Base-by-base conservation (phyloP, 331 rosid species). In the Prunus yedoensis region DNA sequence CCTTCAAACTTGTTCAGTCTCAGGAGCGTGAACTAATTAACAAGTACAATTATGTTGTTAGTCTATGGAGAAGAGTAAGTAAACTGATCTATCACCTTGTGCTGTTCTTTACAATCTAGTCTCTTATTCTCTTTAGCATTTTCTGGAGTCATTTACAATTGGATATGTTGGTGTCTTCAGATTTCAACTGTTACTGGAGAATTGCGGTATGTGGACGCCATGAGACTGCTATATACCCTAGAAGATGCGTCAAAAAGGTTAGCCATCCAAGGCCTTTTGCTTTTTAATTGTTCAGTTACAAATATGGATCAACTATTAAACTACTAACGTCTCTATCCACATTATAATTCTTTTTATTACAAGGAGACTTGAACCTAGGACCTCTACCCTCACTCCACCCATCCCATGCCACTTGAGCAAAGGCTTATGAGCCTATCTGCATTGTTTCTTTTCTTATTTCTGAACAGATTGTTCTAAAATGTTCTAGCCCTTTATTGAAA, bases 51-150 rank as follows among this genome's bases (percentile, higher is more conserved):
- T 85, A 89, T 83, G 93, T 90, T 47, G 91, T 92, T 65, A 86
- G 99, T 85, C 84, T 89, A 64, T 94, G 99, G 99, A 91, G 83
- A 90, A 89, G 95, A 85, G 98, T 93, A 80, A 86, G 90, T 84
- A 60, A 35, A 66, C 25, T 81, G 41, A 67, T 57, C 74, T 20
- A 30, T 71, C 70, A 21, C 51, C 66, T 76, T 82, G 28, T 61
- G 66, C 11, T 66, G 32, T 58, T 46, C 63, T 30, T 63, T 67
- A 28, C 38, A 2, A 43, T 45, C 72, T 35, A 32, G 46, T 38
- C 63, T 64, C 41, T 23, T 3, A 11, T 51, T 11, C 2, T 52
- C 10, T 41, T 61, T 49, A 10, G 1, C 60, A 6, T 54, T 63
- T 53, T 21, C 18, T 69, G 66, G 18, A 73, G 47, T 18, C 62